phyloP scores from a whole-genome alignment of 2,329 filamentous ascomycete species.

The Biscogniauxia marginata region DNA sequence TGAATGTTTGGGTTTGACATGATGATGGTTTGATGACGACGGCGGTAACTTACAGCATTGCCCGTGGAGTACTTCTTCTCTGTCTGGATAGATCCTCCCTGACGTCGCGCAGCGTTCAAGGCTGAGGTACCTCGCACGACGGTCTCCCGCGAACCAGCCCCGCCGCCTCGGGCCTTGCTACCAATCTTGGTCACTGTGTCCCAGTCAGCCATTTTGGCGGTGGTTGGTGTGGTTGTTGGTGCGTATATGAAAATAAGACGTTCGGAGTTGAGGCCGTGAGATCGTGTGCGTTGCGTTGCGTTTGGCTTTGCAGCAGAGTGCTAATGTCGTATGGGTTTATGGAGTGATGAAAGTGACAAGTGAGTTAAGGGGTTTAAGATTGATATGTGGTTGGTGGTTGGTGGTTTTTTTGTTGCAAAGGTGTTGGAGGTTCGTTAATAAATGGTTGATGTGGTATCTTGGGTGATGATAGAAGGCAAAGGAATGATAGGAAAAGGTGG shows the following conservation, averaged over 20 bases:
- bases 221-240: conserved; percentile 10
- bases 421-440: conserved; percentile 4
- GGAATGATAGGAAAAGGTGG: conserved; percentile 31
- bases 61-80: conserved; percentile 86
- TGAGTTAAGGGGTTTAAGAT: not conserved
- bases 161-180: conserved; percentile 72
- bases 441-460: conserved; percentile 10
- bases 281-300: not conserved
- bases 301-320: not conserved
- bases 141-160: conserved; percentile 70
- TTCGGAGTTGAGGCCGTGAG: not conserved
- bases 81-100: conserved; percentile 72
- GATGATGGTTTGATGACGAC: not conserved
- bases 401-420: not conserved
- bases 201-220: conserved; percentile 76
- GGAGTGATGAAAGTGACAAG: no score
- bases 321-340: no score
- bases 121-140: conserved; percentile 81
- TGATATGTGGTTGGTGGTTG: not conserved
- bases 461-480: conserved; percentile 29
- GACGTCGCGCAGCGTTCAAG: conserved; percentile 85
- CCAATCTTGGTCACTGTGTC: conserved; percentile 90
- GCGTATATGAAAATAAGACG: not conserved
- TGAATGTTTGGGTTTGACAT: no score
- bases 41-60: conserved; percentile 67